phyloP scores from a whole-genome alignment of 2,329 filamentous ascomycete species.

The Ustulina deusta region DNA sequence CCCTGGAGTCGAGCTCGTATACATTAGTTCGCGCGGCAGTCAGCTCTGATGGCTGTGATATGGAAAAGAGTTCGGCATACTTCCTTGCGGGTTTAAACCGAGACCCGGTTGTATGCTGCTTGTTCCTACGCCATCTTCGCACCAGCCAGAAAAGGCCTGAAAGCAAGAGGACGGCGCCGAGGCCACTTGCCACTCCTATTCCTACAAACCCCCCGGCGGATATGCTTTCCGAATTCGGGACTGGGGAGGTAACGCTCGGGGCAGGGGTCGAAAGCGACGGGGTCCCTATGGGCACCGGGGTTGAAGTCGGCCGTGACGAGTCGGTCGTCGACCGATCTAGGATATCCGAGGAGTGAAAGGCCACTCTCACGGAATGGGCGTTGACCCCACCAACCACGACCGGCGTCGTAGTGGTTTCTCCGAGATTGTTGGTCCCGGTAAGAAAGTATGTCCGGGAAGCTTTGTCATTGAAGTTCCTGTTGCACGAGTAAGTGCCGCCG shows the following conservation, averaged over 20 bases:
- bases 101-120: neutral
- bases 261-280: neutral
- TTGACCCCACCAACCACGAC: neutral
- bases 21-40: neutral
- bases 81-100: no score
- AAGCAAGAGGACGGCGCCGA: constrained; percentile 1
- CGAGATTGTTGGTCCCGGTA: neutral
- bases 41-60: neutral
- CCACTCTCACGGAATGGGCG: constrained; percentile 19
- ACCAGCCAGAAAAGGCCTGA: neutral
- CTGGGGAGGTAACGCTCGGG: neutral
- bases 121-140: neutral
- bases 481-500: constrained; percentile 2
- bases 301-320: neutral
- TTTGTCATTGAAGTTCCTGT: neutral
- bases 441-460: neutral
- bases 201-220: constrained; percentile 9
- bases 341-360: constrained; percentile 22
- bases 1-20: constrained; percentile 19
- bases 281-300: neutral
- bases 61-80: neutral
- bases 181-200: neutral
- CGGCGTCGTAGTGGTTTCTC: neutral
- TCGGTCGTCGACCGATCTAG: neutral
- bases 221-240: no score